Base-by-base conservation (phyloP, 371 early-diverging fungal species). In the Rhizopus sp. region DNA sequence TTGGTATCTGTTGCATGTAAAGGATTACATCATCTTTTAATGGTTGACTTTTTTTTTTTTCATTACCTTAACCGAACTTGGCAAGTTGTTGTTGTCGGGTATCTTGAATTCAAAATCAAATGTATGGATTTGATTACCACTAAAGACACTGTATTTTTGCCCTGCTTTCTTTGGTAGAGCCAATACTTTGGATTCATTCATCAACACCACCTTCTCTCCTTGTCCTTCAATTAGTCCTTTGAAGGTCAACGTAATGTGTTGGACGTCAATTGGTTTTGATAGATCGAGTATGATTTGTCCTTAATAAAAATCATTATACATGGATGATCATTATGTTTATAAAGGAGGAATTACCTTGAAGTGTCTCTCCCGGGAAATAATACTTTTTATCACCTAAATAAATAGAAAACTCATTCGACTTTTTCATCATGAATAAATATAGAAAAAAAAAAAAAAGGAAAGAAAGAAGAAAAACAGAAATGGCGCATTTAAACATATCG, bases 351-450 rank as follows among this genome's bases (percentile, higher is more conserved):
- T 40, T 53, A 58, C 63, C 63, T 42, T 47, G 41, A 12, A 63
- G 34, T 13, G 37, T n/a, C 39, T 63, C 63, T 5, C 63, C 58
- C 34, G 63, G 63, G 49, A 41, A 49, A 39, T 49, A 63, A 8
- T 30, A 16, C 41, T 58, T 29, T 29, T 42, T 47, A 2, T 47
- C 46, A 7, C 32, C 48, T n/a, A 63, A n/a, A 16, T 15, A 7
- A 32, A 63, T 63, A 8, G 33, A 10, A 10, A 63, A 40, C 17
- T 63, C 63, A 16, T 63, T 63, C 53, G 53, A 9, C 8, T 29
- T 58, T 38, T 47, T 34, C 57, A 56, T 56, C 4, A 23, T 7
- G 8, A 39, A 17, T 29, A 17, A 23, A 49, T 37, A 49, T 29
- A 16, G 46, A 49, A 49, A 35, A 39, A 17, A 23, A 37, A 32